Evolutionary conservation across 2,329 filamentous ascomycete species (phyloP), one percentile per base, ranked within the genome.

Genomic region (Cercospora nicotianae): DNA sequence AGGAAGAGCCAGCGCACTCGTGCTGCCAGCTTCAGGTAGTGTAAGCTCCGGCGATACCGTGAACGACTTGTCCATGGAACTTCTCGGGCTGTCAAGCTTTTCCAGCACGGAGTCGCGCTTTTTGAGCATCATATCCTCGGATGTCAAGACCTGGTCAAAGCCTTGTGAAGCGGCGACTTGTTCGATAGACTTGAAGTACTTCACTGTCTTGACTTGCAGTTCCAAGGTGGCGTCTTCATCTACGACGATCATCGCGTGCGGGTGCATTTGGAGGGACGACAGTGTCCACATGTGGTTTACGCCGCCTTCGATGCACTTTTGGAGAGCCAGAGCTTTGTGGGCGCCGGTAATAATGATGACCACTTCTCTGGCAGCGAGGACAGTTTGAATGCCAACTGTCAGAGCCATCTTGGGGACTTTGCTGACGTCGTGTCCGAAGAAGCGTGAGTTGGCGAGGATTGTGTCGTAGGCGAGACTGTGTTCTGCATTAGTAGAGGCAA

Each of bases 271-370:
- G 51, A 96, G 83, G 64, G 88, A 89, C 8, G 91, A 94, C 6
- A 95, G 85, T 0, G 92, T 94, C 92, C 92, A 96, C 91, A 94
- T 94, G 81, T 95, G 92, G 79, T 93, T 94, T 69, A 96, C 87
- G 31, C 90, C 90, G 66, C 90, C 89, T 79, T 96, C 92, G 70
- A 96, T 87, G 73, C 91, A 93, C 74, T 88, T 90, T 78, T 94
- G 90, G 70, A 96, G 81, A 30, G 92, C 92, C 36, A 91, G 82
- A 0, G 92, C 88, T 80, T 96, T 96, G 83, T 92, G 91, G 53
- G 91, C 88, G 23, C 92, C 92, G 1, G 91, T 87, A 70, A 93
- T 92, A 73, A 96, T 92, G 73, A 93, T 89, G 30, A 95, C 88
- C 9, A 96, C 91, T 80, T 95, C 92, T 64, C 90, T 84, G 2